Percentiles rank a stretch among this genome's conserved stretches.
phyloP scores from a whole-genome alignment of 2,329 filamentous ascomycete genomes.

The Pseudocercospora pini-densiflorae region DNA sequence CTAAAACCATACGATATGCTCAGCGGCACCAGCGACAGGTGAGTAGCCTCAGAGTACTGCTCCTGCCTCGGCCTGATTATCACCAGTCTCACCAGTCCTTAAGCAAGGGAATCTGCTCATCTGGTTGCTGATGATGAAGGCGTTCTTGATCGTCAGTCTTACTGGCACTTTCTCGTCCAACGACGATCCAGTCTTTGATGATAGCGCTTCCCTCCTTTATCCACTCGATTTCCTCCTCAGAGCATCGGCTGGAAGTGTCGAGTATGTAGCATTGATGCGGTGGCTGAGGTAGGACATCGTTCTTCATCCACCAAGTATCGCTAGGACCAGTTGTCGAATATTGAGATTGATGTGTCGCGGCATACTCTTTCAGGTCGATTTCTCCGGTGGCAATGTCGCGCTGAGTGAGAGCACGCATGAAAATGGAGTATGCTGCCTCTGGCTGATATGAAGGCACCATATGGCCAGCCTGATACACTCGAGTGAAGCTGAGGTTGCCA shows the following conservation, averaged over 20 bases:
- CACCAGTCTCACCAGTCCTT: not conserved
- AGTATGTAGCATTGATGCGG: slow-evolving; percentile 36
- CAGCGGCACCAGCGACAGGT: not conserved
- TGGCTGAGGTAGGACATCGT: slow-evolving; percentile 35
- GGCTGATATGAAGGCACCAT: slow-evolving; percentile 42
- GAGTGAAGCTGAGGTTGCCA: slow-evolving; percentile 46
- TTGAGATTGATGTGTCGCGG: slow-evolving; percentile 13
- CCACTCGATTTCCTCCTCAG: slow-evolving; percentile 36
- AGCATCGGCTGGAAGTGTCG: slow-evolving; percentile 26
- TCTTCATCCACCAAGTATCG: slow-evolving; percentile 40
- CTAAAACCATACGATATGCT: no score
- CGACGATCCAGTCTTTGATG: slow-evolving; percentile 38
- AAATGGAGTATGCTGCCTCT: slow-evolving; percentile 45
- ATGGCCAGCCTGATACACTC: slow-evolving; percentile 53
- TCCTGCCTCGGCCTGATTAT: no score
- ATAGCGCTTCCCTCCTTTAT: slow-evolving; percentile 37
- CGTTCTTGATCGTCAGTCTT: not conserved
- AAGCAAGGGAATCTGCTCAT: not conserved
- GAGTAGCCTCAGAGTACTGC: not conserved
- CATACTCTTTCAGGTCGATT: slow-evolving; percentile 27
- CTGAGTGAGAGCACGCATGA: slow-evolving; percentile 42
- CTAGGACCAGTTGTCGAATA: slow-evolving; percentile 33
- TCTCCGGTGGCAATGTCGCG: slow-evolving; percentile 43
- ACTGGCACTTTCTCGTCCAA: slow-evolving; percentile 28
- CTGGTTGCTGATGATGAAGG: not conserved